phyloP scores from a whole-genome alignment of 2,329 filamentous ascomycete species.

The Clonostachys sp. region DNA sequence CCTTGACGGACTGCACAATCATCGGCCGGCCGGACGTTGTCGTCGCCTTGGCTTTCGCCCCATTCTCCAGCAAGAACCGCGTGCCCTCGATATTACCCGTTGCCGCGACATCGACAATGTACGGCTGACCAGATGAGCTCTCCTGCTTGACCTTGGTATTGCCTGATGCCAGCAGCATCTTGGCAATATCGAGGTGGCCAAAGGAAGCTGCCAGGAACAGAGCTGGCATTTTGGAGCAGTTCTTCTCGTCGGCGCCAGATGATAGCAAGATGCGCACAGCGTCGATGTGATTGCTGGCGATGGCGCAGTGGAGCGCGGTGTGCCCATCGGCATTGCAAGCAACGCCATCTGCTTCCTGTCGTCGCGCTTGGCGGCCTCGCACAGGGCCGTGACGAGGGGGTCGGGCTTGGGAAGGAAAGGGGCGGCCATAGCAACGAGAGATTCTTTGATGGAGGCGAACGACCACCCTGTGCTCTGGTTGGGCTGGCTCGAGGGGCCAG shows the following conservation, averaged over 20 bases:
- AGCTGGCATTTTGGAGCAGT: constrained; percentile 15
- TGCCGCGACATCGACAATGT: constrained; percentile 18
- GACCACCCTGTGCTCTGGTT: too few relatives aligned
- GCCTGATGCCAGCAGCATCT: constrained; percentile 18
- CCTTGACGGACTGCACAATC: constrained; percentile 17
- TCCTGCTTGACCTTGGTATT: constrained; percentile 19
- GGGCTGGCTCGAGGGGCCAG: too few relatives aligned
- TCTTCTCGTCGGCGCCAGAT: constrained; percentile 18
- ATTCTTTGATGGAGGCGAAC: too few relatives aligned
- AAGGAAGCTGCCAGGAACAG: constrained; percentile 23
- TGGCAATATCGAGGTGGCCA: constrained; percentile 17
- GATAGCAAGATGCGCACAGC: constrained; percentile 24
- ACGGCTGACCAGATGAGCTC: constrained; percentile 17
- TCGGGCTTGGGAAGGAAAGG: constrained; percentile 23
- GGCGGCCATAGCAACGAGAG: constrained; percentile 26
- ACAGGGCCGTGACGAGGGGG: constrained; percentile 28
- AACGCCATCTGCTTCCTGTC: constrained; percentile 25
- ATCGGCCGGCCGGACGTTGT: constrained; percentile 15
- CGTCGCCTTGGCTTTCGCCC: constrained; percentile 18
- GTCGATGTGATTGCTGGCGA: constrained; percentile 19
- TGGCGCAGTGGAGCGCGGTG: constrained; percentile 24
- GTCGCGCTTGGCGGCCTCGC: constrained; percentile 22
- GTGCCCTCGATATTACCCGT: constrained; percentile 15
- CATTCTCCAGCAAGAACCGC: constrained; percentile 19
- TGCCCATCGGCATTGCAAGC: constrained; percentile 27